Base-by-base conservation (phyloP, 2,329 filamentous ascomycete genomes). In the Fusarium drepaniforme region DNA sequence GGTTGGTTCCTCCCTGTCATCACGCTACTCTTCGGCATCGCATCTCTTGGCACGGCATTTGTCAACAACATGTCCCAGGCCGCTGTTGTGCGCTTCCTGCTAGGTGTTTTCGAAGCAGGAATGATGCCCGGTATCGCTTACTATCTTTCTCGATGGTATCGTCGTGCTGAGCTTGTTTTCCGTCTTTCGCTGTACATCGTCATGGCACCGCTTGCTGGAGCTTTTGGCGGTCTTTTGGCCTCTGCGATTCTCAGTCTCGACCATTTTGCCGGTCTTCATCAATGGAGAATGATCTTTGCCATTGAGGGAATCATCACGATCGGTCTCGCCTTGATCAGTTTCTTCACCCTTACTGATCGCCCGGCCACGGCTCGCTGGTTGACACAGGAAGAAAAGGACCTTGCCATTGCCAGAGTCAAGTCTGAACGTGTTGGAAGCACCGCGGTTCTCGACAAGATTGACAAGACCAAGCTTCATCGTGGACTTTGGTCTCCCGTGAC, bases 211-310 rank as follows among this genome's bases (percentile, higher is more conserved):
- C 83, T 93, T 0, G 91, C 91, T 0, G 91, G 91, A 8, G 91
- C 91, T 0, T 93, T 93, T 68, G 91, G 92, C 2, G 92, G 92
- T 0, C 85, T 94, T 0, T 82, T 94, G 1, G 88, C 88, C 0
- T 90, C 86, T 1, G 92, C 84, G 0, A 93, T 94, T 58, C 83
- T 93, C 11, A 90, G 85, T 0, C 85, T 94, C 8, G 82, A 87
- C 28, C 80, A 84, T 57, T 88, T 93, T 64, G 92, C 91, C 8
- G 80, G 84, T 5, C 81, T 93, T 0, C 84, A 83, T 28, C 83
- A 81, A 7, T 94, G 92, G 92, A 85, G 91, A 9, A 93, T 93
- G 91, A 93, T 94, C 62, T 94, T 94, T 65, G 88, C 87, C 5
- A 90, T 94, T n/a, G 92, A 94, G 79, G 92, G 92, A 23, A 90